Evolutionary conservation across 495 filamentous ascomycete species (phyloP), one percentile per base, ranked within the genome.

Genomic region (Hypoxylon cercidicola): DNA sequence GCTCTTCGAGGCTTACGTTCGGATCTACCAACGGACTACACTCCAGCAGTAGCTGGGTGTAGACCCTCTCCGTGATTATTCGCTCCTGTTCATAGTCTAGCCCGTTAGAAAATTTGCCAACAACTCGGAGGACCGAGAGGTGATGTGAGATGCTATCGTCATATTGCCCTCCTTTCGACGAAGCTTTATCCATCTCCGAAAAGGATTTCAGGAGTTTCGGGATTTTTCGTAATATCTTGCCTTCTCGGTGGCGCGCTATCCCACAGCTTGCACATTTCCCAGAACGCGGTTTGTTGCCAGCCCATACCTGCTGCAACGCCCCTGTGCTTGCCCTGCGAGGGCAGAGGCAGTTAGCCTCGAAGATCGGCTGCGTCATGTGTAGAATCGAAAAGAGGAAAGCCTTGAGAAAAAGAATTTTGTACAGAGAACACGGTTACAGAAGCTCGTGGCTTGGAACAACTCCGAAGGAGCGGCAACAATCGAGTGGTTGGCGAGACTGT

Each of bases 11-110:
- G 2, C 39, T 12, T 8, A 25, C 19, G 7, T 43, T 11, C 1
- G 16, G 16, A 8, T 63, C 44, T 3, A 53, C 32, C 18, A 68
- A 30, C 11, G 51, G 65, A 19, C 23, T 60, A 1, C 21, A 32
- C 40, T 64, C 65, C 44, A 68, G 20, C 59, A 55, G 56, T 0
- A 68, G 46, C 55, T 68, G 65, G 0, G 59, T 59, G 30, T 63
- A 68, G 0, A 63, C 49, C 23, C 65, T 54, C 11, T 21, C 28
- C 0, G 59, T 25, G 12, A 68, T 7, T 15, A 60, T 19, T 1
- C 51, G 13, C 34, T 52, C 55, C 21, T 68, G 44, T n/a, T 55
- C 60, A 11, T 60, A 11, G 10, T 19, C 20, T n/a, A 62, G 16
- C 4, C 44, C 59, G 3, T 13, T 2, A 3, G 46, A 30, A 13